phyloP scores from a whole-genome alignment of 805 yeast species.

The Ogataea naganishii region DNA sequence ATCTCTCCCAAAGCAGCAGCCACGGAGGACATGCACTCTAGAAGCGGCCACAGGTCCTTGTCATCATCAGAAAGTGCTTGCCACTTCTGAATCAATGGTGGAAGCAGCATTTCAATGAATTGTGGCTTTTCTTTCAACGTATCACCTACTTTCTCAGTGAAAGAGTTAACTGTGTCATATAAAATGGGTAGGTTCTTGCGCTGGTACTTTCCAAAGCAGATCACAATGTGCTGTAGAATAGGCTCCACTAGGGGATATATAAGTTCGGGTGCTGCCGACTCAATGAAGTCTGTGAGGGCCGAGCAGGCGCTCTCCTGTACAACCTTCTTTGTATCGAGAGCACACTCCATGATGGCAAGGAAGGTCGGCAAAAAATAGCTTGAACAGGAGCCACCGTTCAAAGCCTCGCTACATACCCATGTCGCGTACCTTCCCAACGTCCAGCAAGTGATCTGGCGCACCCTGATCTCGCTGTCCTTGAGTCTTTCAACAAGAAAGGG shows the following conservation, averaged over 20 bases:
- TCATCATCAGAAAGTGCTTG: constrained; percentile 65
- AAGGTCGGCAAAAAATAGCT: constrained; percentile 70
- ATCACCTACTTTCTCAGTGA: constrained; percentile 68
- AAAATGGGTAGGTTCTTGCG: constrained; percentile 72
- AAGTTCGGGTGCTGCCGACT: constrained; percentile 55
- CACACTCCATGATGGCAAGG: constrained; percentile 64
- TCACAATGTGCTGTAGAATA: constrained; percentile 58
- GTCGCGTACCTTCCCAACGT: constrained; percentile 76
- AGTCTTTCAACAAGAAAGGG: constrained; percentile 80
- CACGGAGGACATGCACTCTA: constrained; percentile 88
- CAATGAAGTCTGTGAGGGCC: constrained; percentile 77
- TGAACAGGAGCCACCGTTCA: constrained; percentile 51
- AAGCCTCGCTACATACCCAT: constrained; percentile 74
- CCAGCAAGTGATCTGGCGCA: constrained; percentile 94
- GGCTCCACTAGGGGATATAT: constrained; percentile 58
- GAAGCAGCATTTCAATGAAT: constrained; percentile 56
- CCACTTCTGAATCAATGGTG: constrained; percentile 84
- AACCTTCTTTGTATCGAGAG: constrained; percentile 75
- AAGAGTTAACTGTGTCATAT: constrained; percentile 86
- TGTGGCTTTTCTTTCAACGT: constrained; percentile 43
- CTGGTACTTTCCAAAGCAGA: constrained; percentile 73
- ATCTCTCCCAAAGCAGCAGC: constrained; percentile 80
- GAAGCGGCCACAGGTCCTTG: constrained; percentile 79
- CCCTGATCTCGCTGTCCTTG: constrained; percentile 69
- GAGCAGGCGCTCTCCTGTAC: constrained; percentile 96